phyloP scores from a whole-genome alignment of 805 yeast genomes.

The Saturnispora halmiae region DNA sequence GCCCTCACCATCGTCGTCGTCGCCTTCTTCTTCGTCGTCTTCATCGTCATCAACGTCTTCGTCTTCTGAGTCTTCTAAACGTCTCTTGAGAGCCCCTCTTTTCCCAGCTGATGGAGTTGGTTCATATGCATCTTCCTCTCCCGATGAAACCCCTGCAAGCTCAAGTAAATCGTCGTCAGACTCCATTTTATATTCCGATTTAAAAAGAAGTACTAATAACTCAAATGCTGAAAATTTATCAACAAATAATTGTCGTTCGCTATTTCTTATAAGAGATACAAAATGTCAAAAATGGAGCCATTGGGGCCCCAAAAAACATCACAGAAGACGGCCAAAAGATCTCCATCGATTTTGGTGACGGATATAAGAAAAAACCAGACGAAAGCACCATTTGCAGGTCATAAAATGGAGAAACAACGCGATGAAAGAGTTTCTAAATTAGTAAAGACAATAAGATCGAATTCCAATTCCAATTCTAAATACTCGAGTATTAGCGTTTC shows the following conservation, averaged over 20 bases:
- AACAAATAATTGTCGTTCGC: background rate
- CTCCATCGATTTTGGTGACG: conserved; percentile 90
- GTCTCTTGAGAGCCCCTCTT: conserved; percentile 2
- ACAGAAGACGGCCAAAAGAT: conserved; percentile 50
- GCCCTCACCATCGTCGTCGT: conserved; percentile 33
- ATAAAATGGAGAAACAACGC: conserved; percentile 25
- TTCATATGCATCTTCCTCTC: conserved; percentile 33
- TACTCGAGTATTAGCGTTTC: conserved; percentile 78
- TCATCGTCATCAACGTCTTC: conserved; percentile 28
- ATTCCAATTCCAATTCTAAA: conserved; percentile 27
- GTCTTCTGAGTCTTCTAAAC: conserved; percentile 12
- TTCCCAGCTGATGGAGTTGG: conserved; percentile 22
- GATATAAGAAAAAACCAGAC: conserved; percentile 58
- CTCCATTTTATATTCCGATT: conserved; percentile 41
- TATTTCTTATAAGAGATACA: background rate
- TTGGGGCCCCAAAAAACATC: background rate
- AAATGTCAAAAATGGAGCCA: background rate
- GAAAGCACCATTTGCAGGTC: conserved; percentile 76
- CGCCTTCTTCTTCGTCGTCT: conserved; percentile 23
- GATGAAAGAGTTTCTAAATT: conserved; percentile 11
- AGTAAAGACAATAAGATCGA: conserved; percentile 14
- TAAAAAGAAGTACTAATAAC: background rate
- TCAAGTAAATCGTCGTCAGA: conserved; percentile 86
- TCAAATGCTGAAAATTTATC: background rate
- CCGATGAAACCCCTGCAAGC: conserved; percentile 74